phyloP scores from a whole-genome alignment of 352 stramenopile genomes.

The Thalassiosira livingstoniorum region DNA sequence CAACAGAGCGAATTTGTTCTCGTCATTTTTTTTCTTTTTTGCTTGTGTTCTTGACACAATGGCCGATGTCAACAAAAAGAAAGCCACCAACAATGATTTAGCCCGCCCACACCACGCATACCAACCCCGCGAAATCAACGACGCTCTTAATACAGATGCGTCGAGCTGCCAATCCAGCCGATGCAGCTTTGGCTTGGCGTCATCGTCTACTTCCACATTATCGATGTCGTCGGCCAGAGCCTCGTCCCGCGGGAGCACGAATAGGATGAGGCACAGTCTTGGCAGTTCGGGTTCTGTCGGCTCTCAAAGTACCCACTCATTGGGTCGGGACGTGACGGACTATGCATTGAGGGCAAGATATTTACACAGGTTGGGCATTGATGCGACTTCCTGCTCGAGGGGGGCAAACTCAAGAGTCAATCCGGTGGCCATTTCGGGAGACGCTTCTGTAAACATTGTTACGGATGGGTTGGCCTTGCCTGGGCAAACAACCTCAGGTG shows the following conservation, averaged over 20 bases:
- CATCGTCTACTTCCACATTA: not conserved
- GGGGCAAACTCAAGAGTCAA: not conserved
- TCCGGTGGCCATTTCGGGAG: not conserved
- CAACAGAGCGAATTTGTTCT: no score
- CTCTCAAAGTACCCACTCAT: not conserved
- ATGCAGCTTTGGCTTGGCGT: not conserved
- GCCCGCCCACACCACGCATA: no score
- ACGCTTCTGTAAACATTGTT: not conserved
- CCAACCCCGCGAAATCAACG: no score
- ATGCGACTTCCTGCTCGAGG: not conserved
- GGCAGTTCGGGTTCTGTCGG: not conserved
- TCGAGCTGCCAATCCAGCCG: not conserved
- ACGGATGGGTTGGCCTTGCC: no score
- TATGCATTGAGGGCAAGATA: constrained; percentile 19
- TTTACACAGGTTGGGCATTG: constrained; percentile 15
- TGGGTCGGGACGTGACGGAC: not conserved
- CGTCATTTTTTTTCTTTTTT: no score
- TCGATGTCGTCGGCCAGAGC: no score
- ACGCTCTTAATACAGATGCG: no score
- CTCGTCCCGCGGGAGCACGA: not conserved
- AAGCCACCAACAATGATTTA: no score
- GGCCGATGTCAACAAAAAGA: no score
- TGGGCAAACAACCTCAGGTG: not conserved
- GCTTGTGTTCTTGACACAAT: no score
- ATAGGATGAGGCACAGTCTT: not conserved